Evolutionary conservation across 169 alveolate species (phyloP).

Genomic region (Eimeria nieschulzi): DNA sequence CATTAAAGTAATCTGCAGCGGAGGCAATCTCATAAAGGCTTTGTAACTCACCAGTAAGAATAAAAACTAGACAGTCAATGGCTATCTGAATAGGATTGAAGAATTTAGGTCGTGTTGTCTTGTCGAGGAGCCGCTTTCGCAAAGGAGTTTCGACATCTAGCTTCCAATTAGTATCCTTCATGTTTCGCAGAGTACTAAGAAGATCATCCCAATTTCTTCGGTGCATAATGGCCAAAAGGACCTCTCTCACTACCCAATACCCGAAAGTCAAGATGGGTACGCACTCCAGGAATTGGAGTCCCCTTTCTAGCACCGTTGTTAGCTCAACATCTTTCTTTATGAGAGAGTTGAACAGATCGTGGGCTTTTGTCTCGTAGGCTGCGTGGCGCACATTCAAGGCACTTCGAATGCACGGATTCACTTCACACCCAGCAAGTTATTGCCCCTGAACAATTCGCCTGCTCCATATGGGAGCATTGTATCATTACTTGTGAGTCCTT

Average conservation of each 20-base stretch:
- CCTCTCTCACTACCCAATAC: slow-evolving; percentile 6
- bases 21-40: no score
- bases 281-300: neutral
- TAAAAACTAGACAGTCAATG: slow-evolving; percentile 4
- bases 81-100: slow-evolving; percentile 6
- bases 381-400: neutral
- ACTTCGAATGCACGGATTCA: neutral
- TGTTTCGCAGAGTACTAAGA: neutral
- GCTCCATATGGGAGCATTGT: no score
- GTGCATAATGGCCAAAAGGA: slow-evolving; percentile 7
- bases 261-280: slow-evolving; percentile 30
- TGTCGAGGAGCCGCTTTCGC: slow-evolving; percentile 1
- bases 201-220: slow-evolving; percentile 32
- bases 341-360: slow-evolving; percentile 2
- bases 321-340: neutral
- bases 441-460: no score
- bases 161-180: slow-evolving; percentile 3
- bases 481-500: no score
- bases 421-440: no score
- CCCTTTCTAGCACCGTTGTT: neutral
- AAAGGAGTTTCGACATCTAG: neutral
- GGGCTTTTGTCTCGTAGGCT: slow-evolving; percentile 16
- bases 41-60: slow-evolving; percentile 18
- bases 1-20: no score
- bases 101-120: slow-evolving; percentile 23